These are phyloP conservation scores for Boletus eberwhitei DNA, from an alignment of 768 basidiomycete species.

Conservation along the genomic window DNA sequence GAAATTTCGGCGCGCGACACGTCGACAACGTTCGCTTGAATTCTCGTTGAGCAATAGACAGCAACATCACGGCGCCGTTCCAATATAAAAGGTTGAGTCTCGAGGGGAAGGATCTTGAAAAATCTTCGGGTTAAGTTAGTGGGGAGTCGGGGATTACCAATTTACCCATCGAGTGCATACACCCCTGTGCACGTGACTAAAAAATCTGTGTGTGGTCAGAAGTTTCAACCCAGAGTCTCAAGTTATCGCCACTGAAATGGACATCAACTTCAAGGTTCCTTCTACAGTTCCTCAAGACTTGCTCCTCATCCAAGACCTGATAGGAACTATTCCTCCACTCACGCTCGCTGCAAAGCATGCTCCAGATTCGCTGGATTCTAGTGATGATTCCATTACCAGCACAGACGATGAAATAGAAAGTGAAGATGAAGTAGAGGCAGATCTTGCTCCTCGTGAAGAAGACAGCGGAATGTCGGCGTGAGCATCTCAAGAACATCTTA, in stretches of 20 bases:
- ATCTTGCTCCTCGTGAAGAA: constrained; percentile 45
- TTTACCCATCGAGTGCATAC: background rate
- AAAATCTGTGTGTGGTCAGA: background rate
- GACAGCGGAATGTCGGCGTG: constrained; percentile 29
- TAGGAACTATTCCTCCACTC: constrained; percentile 37
- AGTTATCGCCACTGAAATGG: constrained; percentile 17
- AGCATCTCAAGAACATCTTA: constrained; percentile 8
- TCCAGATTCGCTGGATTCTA: constrained; percentile 12
- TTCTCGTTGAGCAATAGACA: constrained; percentile 3
- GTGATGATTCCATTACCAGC: constrained; percentile 51
- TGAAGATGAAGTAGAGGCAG: constrained; percentile 73
- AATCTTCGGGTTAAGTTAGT: background rate
- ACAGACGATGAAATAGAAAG: constrained; percentile 54
- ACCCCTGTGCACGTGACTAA: constrained; percentile 24
- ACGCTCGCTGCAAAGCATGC: background rate
- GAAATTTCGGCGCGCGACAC: background rate
- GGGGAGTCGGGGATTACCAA: too few relatives aligned
- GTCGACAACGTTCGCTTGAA: background rate
- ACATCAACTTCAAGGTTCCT: constrained; percentile 54
- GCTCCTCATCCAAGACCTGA: constrained; percentile 64
- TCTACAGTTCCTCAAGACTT: constrained; percentile 68
- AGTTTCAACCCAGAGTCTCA: background rate
- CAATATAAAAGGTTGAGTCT: background rate
- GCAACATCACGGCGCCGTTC: constrained; percentile 14
- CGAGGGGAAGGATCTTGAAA: background rate